phyloP scores from a whole-genome alignment of 164 flowering plant genomes.

The Aristolochia fimbriata region DNA sequence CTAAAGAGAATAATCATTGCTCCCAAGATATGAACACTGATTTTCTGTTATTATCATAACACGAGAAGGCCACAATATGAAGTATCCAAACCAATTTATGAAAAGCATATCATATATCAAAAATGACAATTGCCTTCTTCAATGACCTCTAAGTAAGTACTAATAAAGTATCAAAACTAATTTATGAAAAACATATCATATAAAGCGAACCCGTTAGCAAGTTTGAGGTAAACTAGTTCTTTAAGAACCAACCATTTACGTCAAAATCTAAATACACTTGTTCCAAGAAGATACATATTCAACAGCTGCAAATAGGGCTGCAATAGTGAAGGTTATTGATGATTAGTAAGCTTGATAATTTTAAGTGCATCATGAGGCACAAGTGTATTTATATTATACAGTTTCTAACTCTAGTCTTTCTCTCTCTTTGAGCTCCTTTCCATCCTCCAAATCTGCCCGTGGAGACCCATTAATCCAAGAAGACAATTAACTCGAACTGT shows the following conservation, averaged over 20 bases:
- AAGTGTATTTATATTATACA: no score
- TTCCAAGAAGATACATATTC: conserved; percentile 45
- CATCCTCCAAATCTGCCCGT: no score
- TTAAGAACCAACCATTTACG: conserved; percentile 21
- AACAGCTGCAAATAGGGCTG: conserved; percentile 30
- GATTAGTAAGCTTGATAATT: conserved; percentile 36
- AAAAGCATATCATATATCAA: conserved; percentile 45
- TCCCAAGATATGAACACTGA: no score
- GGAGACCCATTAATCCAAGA: no score
- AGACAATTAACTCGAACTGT: no score
- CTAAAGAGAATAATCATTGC: no score
- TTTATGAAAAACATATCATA: conserved; percentile 43
- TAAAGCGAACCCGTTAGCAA: conserved; percentile 23
- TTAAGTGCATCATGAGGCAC: no score
- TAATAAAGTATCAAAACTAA: conserved; percentile 27
- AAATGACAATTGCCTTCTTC: conserved; percentile 43
- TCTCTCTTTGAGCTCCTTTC: no score
- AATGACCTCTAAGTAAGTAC: conserved; percentile 38
- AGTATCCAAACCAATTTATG: conserved; percentile 34
- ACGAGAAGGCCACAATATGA: no score
- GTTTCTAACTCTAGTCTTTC: no score
- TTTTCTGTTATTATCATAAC: no score
- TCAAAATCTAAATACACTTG: conserved; percentile 41
- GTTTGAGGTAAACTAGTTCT: conserved; percentile 39
- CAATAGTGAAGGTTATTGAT: conserved; percentile 32